Evolutionary conservation across 768 basidiomycete genomes (phyloP).

Genomic region (Hydnum rufescens): DNA sequence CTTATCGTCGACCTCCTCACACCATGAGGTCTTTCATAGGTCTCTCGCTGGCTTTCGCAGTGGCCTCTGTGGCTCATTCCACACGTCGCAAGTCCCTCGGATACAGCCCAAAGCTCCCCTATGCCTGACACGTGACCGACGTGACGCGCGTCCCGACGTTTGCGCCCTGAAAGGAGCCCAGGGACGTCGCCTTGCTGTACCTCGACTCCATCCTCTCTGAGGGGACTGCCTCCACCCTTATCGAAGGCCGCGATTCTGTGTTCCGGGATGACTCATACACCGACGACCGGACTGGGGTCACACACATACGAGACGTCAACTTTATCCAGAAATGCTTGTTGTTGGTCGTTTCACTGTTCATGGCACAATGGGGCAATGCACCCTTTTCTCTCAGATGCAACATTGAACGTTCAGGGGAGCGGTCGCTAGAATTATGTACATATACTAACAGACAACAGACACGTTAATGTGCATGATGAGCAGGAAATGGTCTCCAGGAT

Average conservation of each 20-base stretch:
- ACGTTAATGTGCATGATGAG: too few species aligned
- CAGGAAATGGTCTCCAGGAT: too few species aligned
- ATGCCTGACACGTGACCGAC: conserved; percentile 27
- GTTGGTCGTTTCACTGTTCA: too few species aligned
- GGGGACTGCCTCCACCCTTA: conserved; percentile 15
- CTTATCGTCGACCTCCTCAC: too few species aligned
- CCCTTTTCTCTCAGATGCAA: too few species aligned
- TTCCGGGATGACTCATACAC: conserved; percentile 73
- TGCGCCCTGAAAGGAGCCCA: conserved; percentile 13
- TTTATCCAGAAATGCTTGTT: too few species aligned
- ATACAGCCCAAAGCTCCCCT: conserved; percentile 65
- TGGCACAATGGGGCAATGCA: too few species aligned
- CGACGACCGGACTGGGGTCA: conserved; percentile 65
- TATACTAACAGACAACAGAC: too few species aligned
- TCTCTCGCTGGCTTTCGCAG: neutral
- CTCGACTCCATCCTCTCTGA: conserved; percentile 29
- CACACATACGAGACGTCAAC: too few species aligned
- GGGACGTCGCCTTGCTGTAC: conserved; percentile 42
- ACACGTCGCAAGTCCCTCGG: conserved; percentile 60
- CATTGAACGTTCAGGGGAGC: too few species aligned
- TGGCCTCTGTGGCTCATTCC: neutral
- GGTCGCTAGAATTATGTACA: too few species aligned
- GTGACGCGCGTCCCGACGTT: conserved; percentile 22
- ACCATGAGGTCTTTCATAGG: neutral
- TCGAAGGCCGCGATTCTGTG: conserved; percentile 15